phyloP scores from a whole-genome alignment of 2,329 filamentous ascomycete genomes.

The Calonectria honghensis region DNA sequence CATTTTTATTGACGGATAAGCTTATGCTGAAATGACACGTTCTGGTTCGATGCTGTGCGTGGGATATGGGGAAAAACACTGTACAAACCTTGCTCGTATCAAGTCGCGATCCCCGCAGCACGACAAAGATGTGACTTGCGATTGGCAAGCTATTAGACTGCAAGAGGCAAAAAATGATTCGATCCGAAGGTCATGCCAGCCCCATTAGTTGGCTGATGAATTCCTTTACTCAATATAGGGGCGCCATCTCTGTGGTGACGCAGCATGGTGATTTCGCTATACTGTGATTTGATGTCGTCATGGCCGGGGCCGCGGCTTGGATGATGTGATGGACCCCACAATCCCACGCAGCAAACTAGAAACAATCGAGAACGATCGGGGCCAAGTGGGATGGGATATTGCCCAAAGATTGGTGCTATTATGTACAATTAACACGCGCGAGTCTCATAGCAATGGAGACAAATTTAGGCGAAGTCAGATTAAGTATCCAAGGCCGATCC shows the following conservation, averaged over 20 bases:
- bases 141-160: background rate
- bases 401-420: background rate
- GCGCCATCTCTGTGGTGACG: background rate
- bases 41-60: background rate
- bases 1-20: background rate
- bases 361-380: slow-evolving; percentile 8
- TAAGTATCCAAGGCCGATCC: background rate
- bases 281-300: slow-evolving; percentile 18
- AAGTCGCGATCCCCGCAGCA: background rate
- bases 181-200: background rate
- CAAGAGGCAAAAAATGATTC: background rate
- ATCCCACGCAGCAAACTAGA: background rate
- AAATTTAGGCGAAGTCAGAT: background rate
- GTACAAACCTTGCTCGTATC: background rate
- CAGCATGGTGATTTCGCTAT: slow-evolving; percentile 13
- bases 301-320: background rate
- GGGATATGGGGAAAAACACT: background rate
- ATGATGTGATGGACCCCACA: slow-evolving; percentile 12
- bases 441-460: background rate
- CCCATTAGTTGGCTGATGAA: slow-evolving; percentile 8
- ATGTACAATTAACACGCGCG: background rate
- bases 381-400: background rate
- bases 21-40: background rate
- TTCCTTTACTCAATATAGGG: slow-evolving; percentile 2
- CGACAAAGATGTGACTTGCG: background rate